Evolutionary conservation across 352 stramenopile genomes (phyloP).

Genomic region (Phytophthora sp.): DNA sequence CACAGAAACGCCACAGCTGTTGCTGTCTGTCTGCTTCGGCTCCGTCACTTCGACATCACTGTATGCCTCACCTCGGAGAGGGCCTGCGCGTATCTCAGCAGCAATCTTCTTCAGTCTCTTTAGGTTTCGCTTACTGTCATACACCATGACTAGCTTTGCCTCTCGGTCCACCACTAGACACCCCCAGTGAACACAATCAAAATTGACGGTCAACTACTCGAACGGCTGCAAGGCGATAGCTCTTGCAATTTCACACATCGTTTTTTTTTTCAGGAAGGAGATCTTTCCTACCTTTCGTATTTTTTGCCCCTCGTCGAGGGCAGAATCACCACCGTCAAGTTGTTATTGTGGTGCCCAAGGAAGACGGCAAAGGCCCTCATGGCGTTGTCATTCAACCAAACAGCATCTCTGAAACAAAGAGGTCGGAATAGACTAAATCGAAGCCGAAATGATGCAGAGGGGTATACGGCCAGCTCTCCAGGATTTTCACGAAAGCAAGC

Average conservation of each 20-base stretch:
- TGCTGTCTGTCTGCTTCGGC: conserved; percentile 8
- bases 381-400: conserved; percentile 13
- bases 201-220: conserved; percentile 7
- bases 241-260: neutral
- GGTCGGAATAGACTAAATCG: conserved; percentile 1
- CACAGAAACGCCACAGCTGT: conserved; percentile 12
- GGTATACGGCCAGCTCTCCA: conserved; percentile 6
- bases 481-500: neutral
- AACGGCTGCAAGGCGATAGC: neutral
- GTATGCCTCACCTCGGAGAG: neutral
- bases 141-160: conserved; percentile 1
- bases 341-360: conserved; percentile 1
- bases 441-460: neutral
- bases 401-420: conserved; percentile 9
- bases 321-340: neutral
- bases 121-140: conserved; percentile 9
- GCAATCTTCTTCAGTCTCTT: neutral
- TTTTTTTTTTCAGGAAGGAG: neutral
- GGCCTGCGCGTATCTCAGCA: neutral
- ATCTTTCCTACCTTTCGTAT: neutral
- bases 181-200: conserved; percentile 6
- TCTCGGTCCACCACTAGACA: neutral
- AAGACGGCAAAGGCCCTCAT: conserved; percentile 4
- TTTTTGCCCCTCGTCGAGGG: neutral
- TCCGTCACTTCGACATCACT: neutral